phyloP scores from a whole-genome alignment of 2,329 filamentous ascomycete genomes.

The Penicillium fuscoglaucum region DNA sequence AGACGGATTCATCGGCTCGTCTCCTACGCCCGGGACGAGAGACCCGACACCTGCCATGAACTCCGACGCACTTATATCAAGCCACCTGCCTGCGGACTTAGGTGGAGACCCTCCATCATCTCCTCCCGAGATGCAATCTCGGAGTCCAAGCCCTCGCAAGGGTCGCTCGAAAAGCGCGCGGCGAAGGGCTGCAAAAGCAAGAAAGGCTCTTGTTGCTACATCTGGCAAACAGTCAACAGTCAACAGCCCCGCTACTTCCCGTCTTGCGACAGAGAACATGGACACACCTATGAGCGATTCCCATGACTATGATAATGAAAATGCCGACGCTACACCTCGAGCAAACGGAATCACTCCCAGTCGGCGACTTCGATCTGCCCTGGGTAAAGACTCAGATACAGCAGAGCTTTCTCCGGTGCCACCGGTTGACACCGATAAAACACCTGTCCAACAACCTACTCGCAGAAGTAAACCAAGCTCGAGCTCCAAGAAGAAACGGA shows the following conservation, averaged over 20 bases:
- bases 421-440: constrained; percentile 6
- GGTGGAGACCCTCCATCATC: constrained; percentile 38
- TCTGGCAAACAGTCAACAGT: constrained; percentile 7
- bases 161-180: constrained; percentile 12
- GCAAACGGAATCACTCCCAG: constrained; percentile 18
- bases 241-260: constrained; percentile 11
- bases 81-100: not conserved
- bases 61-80: constrained; percentile 24
- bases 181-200: constrained; percentile 17
- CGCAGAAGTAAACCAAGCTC: constrained; percentile 15
- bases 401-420: constrained; percentile 1
- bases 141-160: constrained; percentile 25
- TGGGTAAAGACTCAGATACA: constrained; percentile 17
- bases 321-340: constrained; percentile 4
- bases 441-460: constrained; percentile 1
- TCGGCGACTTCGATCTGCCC: constrained; percentile 29
- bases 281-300: constrained; percentile 9
- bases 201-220: constrained; percentile 12
- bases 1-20: constrained; percentile 52
- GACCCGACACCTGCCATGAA: constrained; percentile 28
- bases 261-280: not conserved
- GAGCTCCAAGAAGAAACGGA: constrained; percentile 14
- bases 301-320: constrained; percentile 14
- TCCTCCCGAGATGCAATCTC: constrained; percentile 33
- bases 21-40: constrained; percentile 52